Evolutionary conservation across 2,329 filamentous ascomycete genomes (phyloP), one percentile per base, ranked within the genome.

Genomic region (Sclerotinia glacialis): DNA sequence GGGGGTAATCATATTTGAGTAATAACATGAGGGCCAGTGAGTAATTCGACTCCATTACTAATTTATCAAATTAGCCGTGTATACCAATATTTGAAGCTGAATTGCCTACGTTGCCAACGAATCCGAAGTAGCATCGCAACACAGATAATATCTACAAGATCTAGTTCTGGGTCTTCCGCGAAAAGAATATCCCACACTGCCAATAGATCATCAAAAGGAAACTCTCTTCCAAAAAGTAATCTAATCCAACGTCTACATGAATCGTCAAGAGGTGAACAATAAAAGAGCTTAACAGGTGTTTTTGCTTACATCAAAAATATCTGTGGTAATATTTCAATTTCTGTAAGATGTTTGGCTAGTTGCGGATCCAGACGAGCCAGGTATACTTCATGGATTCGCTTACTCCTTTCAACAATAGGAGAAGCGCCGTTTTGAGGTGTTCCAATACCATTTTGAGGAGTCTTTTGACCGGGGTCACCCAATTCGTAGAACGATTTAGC

Each of bases 81-180:
- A 42, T 16, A 18, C 21, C 21, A 40, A 44, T 42, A 18, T 12
- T 23, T 23, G 5, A 23, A 47, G 28, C 14, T 49, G 18, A 34
- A 14, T 46, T 23, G 4, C 89, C 81, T 80, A 95, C 91, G 80
- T 72, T 93, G 86, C 93, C 93, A 97, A 66, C 94, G 87, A 72
- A 98, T 92, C 61, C 95, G 86, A 55, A 99, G 81, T 31, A 99
- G 81, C 93, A 99, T 98, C 7, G 93, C 89, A 62, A 97, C 87
- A 72, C 93, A 97, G n/a, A 97, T 88, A 65, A 95, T 83, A 74
- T 98, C 92, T 71, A 98, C 87, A 42, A 98, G 80, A 60, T 93
- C 87, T 37, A 97, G 79, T 0, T 85, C 84, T 9, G 94, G 85
- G 73, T 97, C 93, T 73, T 96, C 87, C 2, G 93, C 91, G 76